Base-by-base conservation (phyloP, 768 basidiomycete genomes). In the Rhodosporidiobolus odoratus region DNA sequence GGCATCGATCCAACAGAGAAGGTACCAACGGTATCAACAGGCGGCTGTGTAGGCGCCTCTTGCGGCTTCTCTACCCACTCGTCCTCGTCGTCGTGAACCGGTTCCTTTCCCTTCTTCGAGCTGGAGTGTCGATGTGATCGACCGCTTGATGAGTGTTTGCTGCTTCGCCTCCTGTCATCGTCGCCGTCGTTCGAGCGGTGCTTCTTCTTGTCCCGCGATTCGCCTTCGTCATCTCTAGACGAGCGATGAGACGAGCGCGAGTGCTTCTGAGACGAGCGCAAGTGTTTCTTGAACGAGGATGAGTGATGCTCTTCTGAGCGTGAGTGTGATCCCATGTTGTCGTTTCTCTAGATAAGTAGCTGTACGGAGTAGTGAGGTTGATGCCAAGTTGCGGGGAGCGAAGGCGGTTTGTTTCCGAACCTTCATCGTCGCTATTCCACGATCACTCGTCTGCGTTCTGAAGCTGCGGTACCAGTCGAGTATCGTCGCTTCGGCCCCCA, bases 41-140 rank as follows among this genome's bases (percentile, higher is more conserved):
- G 83, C 72, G 87, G 87, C 72, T 87, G 85, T 0, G 86, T 88
- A 23, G 91, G 91, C 61, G 92, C 91, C 70, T 86, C 84, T n/a
- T 87, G 82, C 61, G 76, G 87, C 82, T 90, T 91, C 82, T 92
- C 92, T 32, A 87, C 84, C 92, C 92, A 93, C 81, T 91, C 84
- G 65, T 87, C 87, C 25, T 74, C 72, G 48, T 68, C 58, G 43
- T 87, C 86, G 77, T 9, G 27, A 6, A 9, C 52, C 10, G 27
- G 27, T 53, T 86, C 53, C 63, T 76, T 71, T 30, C 78, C 70
- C 45, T 81, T 79, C 85, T 78, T 75, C 50, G 68, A 79, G 83
- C 73, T 19, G 13, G 60, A 57, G 21, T 45, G 43, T 45, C 48
- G 12, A 13, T 66, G 50, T 19, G 60, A 68, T 53, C n/a, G 43